These are phyloP conservation scores for Leishmania gerbilli DNA, from an alignment of 208 protist species.

Conservation along the genomic window DNA sequence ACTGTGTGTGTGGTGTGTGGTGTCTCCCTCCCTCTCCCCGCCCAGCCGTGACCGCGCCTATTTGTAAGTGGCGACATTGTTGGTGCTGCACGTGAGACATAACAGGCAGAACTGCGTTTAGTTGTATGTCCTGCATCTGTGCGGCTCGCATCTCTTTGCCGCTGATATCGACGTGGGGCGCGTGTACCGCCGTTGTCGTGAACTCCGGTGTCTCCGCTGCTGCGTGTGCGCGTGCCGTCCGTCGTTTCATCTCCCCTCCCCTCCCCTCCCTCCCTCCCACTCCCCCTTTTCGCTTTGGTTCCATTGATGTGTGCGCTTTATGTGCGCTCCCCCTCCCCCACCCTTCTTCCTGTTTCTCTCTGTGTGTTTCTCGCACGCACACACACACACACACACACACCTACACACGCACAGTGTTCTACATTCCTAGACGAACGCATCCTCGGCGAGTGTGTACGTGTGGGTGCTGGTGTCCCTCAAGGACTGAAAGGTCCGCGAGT, in stretches of 20 bases:
- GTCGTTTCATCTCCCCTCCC: neutral
- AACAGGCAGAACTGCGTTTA: no score
- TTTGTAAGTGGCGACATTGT: neutral
- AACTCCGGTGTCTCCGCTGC: neutral
- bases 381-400: no score
- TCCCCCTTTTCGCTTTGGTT: neutral
- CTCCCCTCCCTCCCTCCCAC: no score
- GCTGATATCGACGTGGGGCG: neutral
- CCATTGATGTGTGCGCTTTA: neutral
- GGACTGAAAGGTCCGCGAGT: neutral
- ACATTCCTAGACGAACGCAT: neutral
- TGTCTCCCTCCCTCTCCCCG: neutral
- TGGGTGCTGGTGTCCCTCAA: neutral
- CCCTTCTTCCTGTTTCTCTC: neutral
- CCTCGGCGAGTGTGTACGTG: neutral
- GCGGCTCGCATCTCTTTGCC: neutral
- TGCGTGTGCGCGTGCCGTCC: neutral
- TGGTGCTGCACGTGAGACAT: no score
- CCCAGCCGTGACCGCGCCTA: neutral
- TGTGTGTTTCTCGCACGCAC: no score
- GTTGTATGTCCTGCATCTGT: neutral
- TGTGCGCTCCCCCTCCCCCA: neutral
- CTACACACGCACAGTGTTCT: no score
- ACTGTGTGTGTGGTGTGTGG: no score
- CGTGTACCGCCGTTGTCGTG: neutral